Evolutionary conservation across 768 basidiomycete species (phyloP).

Genomic region (Boletus insuetus): DNA sequence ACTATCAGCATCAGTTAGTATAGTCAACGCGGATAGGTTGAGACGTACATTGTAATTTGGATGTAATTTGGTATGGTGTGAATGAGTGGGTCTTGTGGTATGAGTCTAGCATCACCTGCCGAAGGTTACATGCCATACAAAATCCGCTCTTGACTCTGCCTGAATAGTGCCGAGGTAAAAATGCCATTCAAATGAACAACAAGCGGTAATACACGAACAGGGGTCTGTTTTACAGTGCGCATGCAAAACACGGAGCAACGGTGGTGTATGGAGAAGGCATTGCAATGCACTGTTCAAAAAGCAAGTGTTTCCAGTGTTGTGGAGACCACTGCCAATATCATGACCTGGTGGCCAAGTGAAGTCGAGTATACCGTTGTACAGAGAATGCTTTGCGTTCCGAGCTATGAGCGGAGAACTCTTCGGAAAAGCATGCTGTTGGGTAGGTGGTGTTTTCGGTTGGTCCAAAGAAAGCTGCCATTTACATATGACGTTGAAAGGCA

Average conservation of each 20-base stretch:
- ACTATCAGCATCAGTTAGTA: constrained; percentile 40
- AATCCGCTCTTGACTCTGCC: constrained; percentile 49
- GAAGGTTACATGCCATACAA: constrained; percentile 79
- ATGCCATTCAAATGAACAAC: neutral
- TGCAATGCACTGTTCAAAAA: constrained; percentile 95
- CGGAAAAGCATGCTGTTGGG: constrained; percentile 25
- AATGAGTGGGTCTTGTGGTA: constrained; percentile 49
- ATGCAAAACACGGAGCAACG: constrained; percentile 63
- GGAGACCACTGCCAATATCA: constrained; percentile 59
- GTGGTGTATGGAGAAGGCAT: constrained; percentile 89
- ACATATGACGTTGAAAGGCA: constrained; percentile 1
- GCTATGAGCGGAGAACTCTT: constrained; percentile 27
- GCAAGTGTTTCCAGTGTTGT: constrained; percentile 92
- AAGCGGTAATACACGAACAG: constrained; percentile 48
- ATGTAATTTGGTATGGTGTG: constrained; percentile 62
- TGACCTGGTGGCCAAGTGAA: constrained; percentile 56
- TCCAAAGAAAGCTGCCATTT: constrained; percentile 14
- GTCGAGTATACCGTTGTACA: constrained; percentile 57
- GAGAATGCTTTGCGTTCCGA: constrained; percentile 33
- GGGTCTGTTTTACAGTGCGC: constrained; percentile 46
- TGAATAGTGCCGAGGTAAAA: constrained; percentile 19
- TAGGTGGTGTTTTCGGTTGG: constrained; percentile 22
- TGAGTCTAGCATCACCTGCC: constrained; percentile 52
- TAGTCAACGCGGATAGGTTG: neutral
- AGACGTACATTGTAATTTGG: constrained; percentile 64